A percentile compares a stretch with the other conserved stretches of the same genome.
Conservation (phyloP, 208 protist species). For the Angomonas deanei region DNA sequence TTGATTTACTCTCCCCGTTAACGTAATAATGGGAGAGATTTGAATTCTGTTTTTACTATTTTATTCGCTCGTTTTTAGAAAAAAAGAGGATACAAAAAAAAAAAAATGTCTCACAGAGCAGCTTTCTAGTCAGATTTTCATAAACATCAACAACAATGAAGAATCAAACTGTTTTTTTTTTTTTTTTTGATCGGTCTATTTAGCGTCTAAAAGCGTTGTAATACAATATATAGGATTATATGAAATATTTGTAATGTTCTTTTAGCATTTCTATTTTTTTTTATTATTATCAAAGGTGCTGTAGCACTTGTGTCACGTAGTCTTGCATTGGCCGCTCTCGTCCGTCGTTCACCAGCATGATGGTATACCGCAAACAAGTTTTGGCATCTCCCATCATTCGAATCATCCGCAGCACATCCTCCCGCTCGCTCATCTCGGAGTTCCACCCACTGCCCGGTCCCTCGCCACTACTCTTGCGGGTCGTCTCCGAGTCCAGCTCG, state of each 20-base stretch:
- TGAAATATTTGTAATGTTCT: neutral
- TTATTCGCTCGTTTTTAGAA: no score
- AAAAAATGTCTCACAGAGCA: no score
- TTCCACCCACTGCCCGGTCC: neutral
- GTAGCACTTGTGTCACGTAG: conserved; percentile 62
- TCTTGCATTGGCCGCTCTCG: conserved; percentile 51
- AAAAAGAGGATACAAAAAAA: no score
- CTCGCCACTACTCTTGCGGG: conserved; percentile 11
- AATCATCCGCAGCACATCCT: conserved; percentile 46
- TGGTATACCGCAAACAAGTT: conserved; percentile 70
- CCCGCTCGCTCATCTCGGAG: conserved; percentile 20
- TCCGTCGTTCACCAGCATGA: conserved; percentile 49
- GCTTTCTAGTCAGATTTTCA: no score
- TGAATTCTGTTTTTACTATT: no score
- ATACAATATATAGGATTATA: neutral
- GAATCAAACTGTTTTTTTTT: conserved; percentile 1
- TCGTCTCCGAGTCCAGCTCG: conserved; percentile 36
- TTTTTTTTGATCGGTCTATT: neutral
- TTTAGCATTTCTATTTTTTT: neutral
- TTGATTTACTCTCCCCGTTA: no score
- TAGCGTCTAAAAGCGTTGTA: neutral
- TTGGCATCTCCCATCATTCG: conserved; percentile 69
- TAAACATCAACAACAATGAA: no score
- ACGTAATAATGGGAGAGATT: no score
- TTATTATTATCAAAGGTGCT: neutral